A percentile compares a stretch with the other conserved stretches of the same genome.
Evolutionary conservation across 441 rosid species (phyloP).

Genomic region (Hura crepitans): DNA sequence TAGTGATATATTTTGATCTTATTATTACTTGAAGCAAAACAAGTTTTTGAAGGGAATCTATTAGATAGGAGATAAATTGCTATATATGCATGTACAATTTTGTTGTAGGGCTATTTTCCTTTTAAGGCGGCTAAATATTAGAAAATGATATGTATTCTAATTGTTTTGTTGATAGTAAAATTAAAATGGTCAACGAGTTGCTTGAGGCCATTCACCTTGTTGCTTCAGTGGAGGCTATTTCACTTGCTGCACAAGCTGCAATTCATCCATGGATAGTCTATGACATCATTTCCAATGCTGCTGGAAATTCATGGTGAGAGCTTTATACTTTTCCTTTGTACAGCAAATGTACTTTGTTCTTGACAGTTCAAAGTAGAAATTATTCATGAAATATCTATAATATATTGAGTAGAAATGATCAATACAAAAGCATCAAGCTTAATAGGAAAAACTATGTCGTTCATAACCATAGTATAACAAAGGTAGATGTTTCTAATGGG

Average conservation of each 20-base stretch:
- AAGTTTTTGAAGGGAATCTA: constrained; percentile 10
- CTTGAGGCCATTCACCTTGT: constrained; percentile 87
- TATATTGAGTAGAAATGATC: neutral
- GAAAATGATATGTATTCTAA: constrained; percentile 17
- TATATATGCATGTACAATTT: neutral
- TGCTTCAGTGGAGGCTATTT: constrained; percentile 88
- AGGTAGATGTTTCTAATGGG: neutral
- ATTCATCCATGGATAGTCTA: constrained; percentile 94
- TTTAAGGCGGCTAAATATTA: constrained; percentile 6
- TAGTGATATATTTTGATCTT: neutral
- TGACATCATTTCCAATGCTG: constrained; percentile 91
- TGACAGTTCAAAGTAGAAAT: neutral
- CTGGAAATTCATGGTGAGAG: constrained; percentile 92
- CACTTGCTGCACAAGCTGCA: constrained; percentile 63
- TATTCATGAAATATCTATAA: constrained; percentile 2
- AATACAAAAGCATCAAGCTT: neutral
- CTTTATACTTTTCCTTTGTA: constrained; percentile 8
- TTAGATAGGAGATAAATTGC: neutral
- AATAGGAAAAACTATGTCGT: neutral
- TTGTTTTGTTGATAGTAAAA: constrained; percentile 48
- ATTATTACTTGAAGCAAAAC: neutral
- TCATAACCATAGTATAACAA: neutral
- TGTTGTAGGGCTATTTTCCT: neutral
- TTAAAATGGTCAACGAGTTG: constrained; percentile 72
- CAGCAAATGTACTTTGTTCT: constrained; percentile 10